Base-by-base conservation (phyloP, 2,329 filamentous ascomycete genomes). In the Pseudogymnoascus sp. region DNA sequence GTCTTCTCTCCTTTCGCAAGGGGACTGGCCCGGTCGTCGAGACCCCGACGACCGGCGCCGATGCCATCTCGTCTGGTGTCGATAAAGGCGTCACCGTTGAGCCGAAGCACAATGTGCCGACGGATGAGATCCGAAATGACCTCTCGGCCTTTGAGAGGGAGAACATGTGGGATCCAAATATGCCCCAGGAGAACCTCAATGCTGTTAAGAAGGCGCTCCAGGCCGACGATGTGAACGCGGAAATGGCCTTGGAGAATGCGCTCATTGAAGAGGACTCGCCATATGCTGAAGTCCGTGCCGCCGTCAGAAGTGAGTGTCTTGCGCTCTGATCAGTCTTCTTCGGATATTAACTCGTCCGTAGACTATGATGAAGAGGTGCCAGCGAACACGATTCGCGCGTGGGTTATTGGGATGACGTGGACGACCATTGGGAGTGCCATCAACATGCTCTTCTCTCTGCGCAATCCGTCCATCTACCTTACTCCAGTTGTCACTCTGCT, bases 311-410 rank as follows among this genome's bases (percentile, higher is more conserved):
- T 71, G 84, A 83, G 37, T 44, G 15, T 3, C 42, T 23, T 78
- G 87, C 46, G 85, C 85, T 7, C 81, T 84, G 63, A 79, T 77
- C 7, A 87, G 85, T 65, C 17, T 50, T 62, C 19, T 67, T 68
- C 38, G 15, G 7, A 56, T 65, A 62, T 31, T 66, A 65, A 64
- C 44, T 62, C 63, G 19, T 67, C 65, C 19, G 62, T 64, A 11
- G 59, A 65, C 33, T 84, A 82, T 66, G 86, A 88, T 69, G 81
- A 87, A 67, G 81, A 85, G 38, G 72, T 87, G 29, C 86, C 85
- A 1, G 87, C 84, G 75, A 88, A 86, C 71, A 89, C 86, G 0
- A 75, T 88, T 21, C 80, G 85, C 50, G 85, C 84, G 23, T 88
- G 85, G 85, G 78, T 78, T 1, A 86, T 68, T 29, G 67, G 68